Percentiles rank a stretch among this genome's conserved stretches.
phyloP scores from a whole-genome alignment of 2,329 filamentous ascomycete species.

The Sporothrix pseudoabietina region DNA sequence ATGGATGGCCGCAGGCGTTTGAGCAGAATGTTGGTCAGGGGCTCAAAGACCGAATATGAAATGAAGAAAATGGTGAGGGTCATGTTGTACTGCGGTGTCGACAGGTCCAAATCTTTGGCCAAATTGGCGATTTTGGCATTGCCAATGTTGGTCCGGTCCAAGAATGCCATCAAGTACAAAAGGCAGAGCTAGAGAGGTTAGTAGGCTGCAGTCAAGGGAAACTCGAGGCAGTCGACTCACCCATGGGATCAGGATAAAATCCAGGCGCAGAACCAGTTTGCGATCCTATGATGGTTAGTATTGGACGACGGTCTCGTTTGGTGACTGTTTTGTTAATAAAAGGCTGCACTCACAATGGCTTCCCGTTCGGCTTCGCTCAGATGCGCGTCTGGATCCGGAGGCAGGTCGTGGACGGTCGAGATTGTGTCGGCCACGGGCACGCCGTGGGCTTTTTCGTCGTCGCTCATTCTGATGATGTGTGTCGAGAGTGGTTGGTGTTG shows the following conservation, averaged over 20 bases:
- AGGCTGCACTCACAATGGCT: slow-evolving; percentile 37
- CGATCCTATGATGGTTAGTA: slow-evolving; percentile 39
- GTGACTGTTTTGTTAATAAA: background rate
- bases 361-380: slow-evolving; percentile 39
- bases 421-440: slow-evolving; percentile 4
- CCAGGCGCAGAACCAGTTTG: slow-evolving; percentile 41
- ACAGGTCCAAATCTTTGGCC: slow-evolving; percentile 60
- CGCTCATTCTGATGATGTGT: slow-evolving; percentile 29
- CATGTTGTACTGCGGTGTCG: slow-evolving; percentile 68
- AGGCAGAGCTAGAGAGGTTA: slow-evolving; percentile 57
- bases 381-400: slow-evolving; percentile 41
- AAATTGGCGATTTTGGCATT: slow-evolving; percentile 64
- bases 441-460: slow-evolving; percentile 35
- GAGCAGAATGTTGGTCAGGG: slow-evolving; percentile 75
- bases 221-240: slow-evolving; percentile 34
- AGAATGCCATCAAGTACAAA: slow-evolving; percentile 73
- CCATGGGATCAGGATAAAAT: slow-evolving; percentile 44
- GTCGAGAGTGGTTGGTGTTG: too few species aligned
- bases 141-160: slow-evolving; percentile 78
- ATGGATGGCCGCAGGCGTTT: slow-evolving; percentile 74
- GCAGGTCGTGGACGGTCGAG: slow-evolving; percentile 34
- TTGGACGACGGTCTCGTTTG: background rate
- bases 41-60: slow-evolving; percentile 78
- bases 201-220: too few species aligned
- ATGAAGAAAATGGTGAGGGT: slow-evolving; percentile 84